A percentile compares a stretch with the other conserved stretches of the same genome.
phyloP scores from a whole-genome alignment of 2,329 filamentous ascomycete species.

The Beauveria medogensis region DNA sequence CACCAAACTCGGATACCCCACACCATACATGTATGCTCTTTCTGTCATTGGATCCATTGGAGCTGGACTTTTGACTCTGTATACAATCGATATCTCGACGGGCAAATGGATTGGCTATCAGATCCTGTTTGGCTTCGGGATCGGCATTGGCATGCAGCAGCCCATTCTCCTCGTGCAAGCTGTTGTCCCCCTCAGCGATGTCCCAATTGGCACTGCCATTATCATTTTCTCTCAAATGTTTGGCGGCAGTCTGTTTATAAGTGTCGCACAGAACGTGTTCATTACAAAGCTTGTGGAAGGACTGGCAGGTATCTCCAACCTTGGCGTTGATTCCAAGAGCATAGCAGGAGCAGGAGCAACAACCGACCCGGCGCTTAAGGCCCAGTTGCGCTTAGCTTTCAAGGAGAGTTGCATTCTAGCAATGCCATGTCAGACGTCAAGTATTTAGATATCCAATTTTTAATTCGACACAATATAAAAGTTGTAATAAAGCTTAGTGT shows the following conservation, averaged over 20 bases:
- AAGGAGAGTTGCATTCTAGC: too few species aligned
- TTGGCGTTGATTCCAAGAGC: background rate
- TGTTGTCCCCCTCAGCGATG: conserved; percentile 11
- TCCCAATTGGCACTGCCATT: conserved; percentile 13
- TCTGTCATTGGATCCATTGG: background rate
- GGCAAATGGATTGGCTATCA: conserved; percentile 12
- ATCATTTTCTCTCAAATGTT: conserved; percentile 12
- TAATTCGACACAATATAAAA: too few species aligned
- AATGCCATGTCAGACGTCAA: too few species aligned
- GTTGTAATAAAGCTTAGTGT: too few species aligned
- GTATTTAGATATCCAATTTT: too few species aligned
- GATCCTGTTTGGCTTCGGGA: conserved; percentile 12
- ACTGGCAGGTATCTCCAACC: background rate
- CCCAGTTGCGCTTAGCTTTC: too few species aligned
- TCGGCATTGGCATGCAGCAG: conserved; percentile 12
- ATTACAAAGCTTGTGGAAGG: background rate
- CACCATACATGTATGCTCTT: background rate
- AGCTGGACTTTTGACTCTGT: background rate
- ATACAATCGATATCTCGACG: background rate
- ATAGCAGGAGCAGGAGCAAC: background rate
- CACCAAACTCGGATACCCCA: conserved; percentile 11
- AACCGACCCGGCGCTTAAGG: background rate
- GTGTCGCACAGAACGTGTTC: conserved; percentile 15
- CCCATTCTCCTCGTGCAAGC: conserved; percentile 14
- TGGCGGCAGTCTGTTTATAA: conserved; percentile 12